Conservation (phyloP, 192 early-diverging fungal genomes). For the Jimgerdemannia lactiflua region DNA sequence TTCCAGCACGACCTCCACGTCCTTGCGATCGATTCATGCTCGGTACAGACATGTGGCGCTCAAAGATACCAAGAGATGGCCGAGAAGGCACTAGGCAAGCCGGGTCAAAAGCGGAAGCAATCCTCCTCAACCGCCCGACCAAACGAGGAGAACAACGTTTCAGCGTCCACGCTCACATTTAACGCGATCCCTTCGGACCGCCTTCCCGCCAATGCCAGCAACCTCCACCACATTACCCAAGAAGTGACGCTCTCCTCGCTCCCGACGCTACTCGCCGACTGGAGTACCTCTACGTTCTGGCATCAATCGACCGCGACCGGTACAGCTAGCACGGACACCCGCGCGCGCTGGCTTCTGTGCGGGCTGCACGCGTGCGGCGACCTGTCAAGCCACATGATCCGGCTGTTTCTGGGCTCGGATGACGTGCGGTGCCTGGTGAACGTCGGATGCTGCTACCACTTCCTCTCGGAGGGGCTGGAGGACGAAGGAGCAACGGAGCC, state of each 20-base stretch:
- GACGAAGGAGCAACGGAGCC: not conserved
- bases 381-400: conserved; percentile 68
- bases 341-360: conserved; percentile 62
- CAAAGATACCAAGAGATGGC: conserved; percentile 55
- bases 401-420: conserved; percentile 55
- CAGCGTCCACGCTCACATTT: not conserved
- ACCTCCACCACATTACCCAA: conserved; percentile 46
- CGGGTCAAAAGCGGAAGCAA: conserved; percentile 1
- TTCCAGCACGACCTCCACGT: conserved; percentile 62
- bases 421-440: conserved; percentile 52
- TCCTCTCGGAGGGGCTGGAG: conserved; percentile 49
- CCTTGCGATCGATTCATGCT: conserved; percentile 65
- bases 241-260: conserved; percentile 39
- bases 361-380: conserved; percentile 88
- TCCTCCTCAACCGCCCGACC: not conserved
- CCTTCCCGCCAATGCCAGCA: conserved; percentile 25
- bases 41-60: conserved; percentile 72
- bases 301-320: not conserved
- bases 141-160: not conserved
- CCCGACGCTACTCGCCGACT: conserved; percentile 27
- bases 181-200: not conserved
- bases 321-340: not conserved
- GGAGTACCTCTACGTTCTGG: conserved; percentile 11
- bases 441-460: conserved; percentile 89
- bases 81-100: conserved; percentile 38